Percentiles rank a stretch among this genome's conserved stretches.
Evolutionary conservation across 768 basidiomycete genomes (phyloP).

Genomic region (Coprinopsis strossmayeri): DNA sequence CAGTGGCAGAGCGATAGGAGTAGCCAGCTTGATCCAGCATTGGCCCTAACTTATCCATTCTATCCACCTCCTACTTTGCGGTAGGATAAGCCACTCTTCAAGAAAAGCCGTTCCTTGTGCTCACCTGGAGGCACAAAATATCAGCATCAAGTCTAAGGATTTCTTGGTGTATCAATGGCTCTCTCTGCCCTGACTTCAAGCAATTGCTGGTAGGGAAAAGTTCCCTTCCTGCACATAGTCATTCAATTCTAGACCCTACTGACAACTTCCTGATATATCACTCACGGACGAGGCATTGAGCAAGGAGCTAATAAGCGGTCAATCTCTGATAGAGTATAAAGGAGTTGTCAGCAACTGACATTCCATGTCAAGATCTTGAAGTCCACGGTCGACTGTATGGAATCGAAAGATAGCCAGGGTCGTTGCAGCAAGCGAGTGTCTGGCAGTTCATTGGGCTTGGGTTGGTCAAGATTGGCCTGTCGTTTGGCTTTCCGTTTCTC

Average conservation of each 20-base stretch:
- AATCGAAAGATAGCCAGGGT: conserved; percentile 31
- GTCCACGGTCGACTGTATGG: conserved; percentile 17
- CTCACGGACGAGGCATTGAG: conserved; percentile 76
- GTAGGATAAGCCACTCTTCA: neutral
- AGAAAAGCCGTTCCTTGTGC: conserved; percentile 7
- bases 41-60: conserved; percentile 66
- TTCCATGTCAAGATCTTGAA: conserved; percentile 78
- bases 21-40: conserved; percentile 62
- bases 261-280: conserved; percentile 13
- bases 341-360: conserved; percentile 39
- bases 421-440: conserved; percentile 28
- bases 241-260: neutral
- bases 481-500: conserved; percentile 48
- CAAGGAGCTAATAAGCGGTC: conserved; percentile 71
- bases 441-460: too few species aligned
- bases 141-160: conserved; percentile 69
- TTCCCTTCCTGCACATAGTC: conserved; percentile 50
- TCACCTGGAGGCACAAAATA: conserved; percentile 82
- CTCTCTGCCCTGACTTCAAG: conserved; percentile 66
- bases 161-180: conserved; percentile 72
- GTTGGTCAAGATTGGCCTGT: conserved; percentile 16
- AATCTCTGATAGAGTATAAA: neutral
- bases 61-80: conserved; percentile 76
- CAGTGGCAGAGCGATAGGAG: conserved; percentile 55
- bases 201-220: conserved; percentile 84